These are phyloP conservation scores for Paramecium tetraurelia DNA, from an alignment of 73 alveolate species.

Conservation along the genomic window DNA sequence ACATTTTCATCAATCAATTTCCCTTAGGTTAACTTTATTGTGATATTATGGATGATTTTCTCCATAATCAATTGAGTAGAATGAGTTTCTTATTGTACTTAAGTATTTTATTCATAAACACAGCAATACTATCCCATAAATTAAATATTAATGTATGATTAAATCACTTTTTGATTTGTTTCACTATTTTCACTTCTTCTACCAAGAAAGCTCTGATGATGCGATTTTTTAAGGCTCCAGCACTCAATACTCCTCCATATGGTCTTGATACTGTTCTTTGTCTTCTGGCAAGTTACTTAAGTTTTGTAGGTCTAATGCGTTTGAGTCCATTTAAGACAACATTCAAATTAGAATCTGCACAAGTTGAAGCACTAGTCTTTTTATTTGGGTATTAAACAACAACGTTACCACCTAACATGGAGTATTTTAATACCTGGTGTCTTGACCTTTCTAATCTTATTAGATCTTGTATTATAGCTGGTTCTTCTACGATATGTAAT, in stretches of 20 bases:
- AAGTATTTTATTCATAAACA: neutral
- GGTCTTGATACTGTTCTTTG: constrained; percentile 74
- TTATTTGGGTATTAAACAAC: constrained; percentile 69
- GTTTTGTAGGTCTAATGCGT: neutral
- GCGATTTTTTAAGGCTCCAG: constrained; percentile 63
- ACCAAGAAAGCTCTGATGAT: constrained; percentile 76
- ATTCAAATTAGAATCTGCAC: constrained; percentile 51
- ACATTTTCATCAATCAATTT: constrained; percentile 39
- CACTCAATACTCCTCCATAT: constrained; percentile 73
- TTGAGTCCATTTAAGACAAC: constrained; percentile 66
- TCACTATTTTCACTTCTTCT: constrained; percentile 77
- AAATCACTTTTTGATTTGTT: constrained; percentile 38
- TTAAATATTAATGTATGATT: neutral
- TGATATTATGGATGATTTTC: neutral
- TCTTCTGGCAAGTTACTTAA: constrained; percentile 60
- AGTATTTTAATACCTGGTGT: constrained; percentile 65
- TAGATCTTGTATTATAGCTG: constrained; percentile 61
- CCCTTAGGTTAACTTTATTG: neutral
- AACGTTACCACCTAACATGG: constrained; percentile 24
- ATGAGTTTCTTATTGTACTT: neutral
- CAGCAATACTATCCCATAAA: constrained; percentile 15
- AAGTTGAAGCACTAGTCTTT: constrained; percentile 50
- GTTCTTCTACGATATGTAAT: constrained; percentile 56
- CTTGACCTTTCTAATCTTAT: constrained; percentile 60
- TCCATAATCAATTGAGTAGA: neutral